phyloP scores from a whole-genome alignment of 164 flowering plant genomes.

The Warburgia ugandensis region DNA sequence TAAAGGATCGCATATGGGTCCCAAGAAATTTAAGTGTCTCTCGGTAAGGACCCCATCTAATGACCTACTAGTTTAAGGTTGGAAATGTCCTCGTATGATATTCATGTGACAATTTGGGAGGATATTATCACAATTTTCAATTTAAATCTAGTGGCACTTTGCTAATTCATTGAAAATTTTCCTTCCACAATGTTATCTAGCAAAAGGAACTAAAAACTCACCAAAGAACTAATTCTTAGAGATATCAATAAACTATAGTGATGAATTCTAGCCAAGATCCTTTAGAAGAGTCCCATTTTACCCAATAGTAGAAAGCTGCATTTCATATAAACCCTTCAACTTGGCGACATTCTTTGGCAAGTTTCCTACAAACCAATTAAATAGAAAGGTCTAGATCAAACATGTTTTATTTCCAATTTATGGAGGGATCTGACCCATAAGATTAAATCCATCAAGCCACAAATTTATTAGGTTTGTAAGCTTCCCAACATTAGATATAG shows the following conservation, averaged over 20 bases:
- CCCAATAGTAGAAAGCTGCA: slow-evolving; percentile 32
- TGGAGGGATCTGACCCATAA: slow-evolving; percentile 68
- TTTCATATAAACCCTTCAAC: slow-evolving; percentile 26
- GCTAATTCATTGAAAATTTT: slow-evolving; percentile 40
- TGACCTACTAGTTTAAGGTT: too few species aligned
- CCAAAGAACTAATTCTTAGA: slow-evolving; percentile 60
- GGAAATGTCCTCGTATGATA: too few species aligned
- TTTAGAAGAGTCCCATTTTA: slow-evolving; percentile 32
- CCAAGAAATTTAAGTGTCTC: too few species aligned
- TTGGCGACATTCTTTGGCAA: slow-evolving; percentile 29
- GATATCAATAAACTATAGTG: slow-evolving; percentile 28
- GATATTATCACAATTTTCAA: too few species aligned
- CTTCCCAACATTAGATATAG: slow-evolving; percentile 77
- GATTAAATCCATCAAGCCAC: slow-evolving; percentile 51
- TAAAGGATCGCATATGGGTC: too few species aligned
- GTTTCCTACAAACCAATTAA: slow-evolving; percentile 35
- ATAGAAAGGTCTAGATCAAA: slow-evolving; percentile 59
- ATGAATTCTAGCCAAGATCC: slow-evolving; percentile 40
- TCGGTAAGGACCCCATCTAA: too few species aligned
- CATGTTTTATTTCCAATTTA: slow-evolving; percentile 41
- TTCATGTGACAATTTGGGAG: too few species aligned
- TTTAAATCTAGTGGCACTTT: too few species aligned
- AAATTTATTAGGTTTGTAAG: slow-evolving; percentile 49
- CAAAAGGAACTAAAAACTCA: slow-evolving; percentile 49
- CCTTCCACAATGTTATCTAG: slow-evolving; percentile 38